A percentile compares a stretch with the other conserved stretches of the same genome.
phyloP scores from a whole-genome alignment of 2,329 filamentous ascomycete genomes.

The Xylaria sp. region DNA sequence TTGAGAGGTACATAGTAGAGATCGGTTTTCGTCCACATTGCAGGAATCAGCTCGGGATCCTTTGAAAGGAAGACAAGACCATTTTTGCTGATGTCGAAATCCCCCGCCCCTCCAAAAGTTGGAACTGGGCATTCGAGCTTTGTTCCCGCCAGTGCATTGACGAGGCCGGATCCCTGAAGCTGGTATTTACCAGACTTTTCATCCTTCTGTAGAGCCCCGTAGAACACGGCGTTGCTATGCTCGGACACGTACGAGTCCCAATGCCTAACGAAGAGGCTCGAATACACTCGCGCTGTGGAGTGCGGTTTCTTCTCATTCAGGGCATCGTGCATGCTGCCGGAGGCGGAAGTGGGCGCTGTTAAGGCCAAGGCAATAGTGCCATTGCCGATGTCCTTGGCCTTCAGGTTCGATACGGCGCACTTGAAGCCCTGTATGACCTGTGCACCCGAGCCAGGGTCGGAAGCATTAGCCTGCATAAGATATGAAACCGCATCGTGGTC shows the following conservation, averaged over 20 bases:
- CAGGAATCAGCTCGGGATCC: slow-evolving; percentile 75
- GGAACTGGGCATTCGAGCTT: slow-evolving; percentile 73
- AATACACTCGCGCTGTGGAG: slow-evolving; percentile 77
- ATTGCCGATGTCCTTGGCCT: slow-evolving; percentile 62
- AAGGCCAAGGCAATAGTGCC: slow-evolving; percentile 65
- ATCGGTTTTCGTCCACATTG: slow-evolving; percentile 82
- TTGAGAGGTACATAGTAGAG: slow-evolving; percentile 77
- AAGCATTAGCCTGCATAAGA: slow-evolving; percentile 56
- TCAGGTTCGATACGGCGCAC: slow-evolving; percentile 67
- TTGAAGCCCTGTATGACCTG: slow-evolving; percentile 61
- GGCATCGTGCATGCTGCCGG: slow-evolving; percentile 75
- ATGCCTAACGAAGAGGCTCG: slow-evolving; percentile 79
- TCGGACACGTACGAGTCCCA: slow-evolving; percentile 82
- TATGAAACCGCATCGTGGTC: slow-evolving; percentile 58
- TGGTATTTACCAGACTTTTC: slow-evolving; percentile 51
- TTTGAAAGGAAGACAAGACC: slow-evolving; percentile 80
- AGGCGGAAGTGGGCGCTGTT: slow-evolving; percentile 72
- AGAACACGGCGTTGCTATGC: slow-evolving; percentile 72
- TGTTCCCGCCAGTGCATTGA: slow-evolving; percentile 72
- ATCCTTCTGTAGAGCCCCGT: slow-evolving; percentile 50
- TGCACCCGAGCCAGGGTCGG: slow-evolving; percentile 53
- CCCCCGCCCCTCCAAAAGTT: slow-evolving; percentile 81
- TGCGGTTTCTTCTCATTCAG: slow-evolving; percentile 67
- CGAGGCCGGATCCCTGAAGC: slow-evolving; percentile 59
- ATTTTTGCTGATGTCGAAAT: slow-evolving; percentile 77